Evolutionary conservation across 148 eudicot species (phyloP).

Genomic region (Selenicereus undatus): DNA sequence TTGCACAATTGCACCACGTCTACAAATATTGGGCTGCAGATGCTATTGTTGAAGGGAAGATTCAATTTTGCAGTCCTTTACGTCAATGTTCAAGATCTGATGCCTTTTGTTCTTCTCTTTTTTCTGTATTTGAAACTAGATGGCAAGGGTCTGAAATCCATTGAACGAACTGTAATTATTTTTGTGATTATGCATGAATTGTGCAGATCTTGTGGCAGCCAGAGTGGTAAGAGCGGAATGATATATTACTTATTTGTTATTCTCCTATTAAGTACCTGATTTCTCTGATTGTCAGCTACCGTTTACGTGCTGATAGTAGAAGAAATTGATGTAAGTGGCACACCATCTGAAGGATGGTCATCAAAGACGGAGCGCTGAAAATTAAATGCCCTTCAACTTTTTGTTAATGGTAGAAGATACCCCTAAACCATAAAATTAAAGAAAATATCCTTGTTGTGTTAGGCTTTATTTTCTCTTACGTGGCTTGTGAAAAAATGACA

Average conservation of each 20-base stretch:
- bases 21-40: not conserved
- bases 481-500: too few relatives aligned
- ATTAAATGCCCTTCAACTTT: too few relatives aligned
- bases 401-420: too few relatives aligned
- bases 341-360: too few relatives aligned
- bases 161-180: not conserved
- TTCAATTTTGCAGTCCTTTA: not conserved
- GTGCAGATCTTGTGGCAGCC: not conserved
- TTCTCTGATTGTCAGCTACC: too few relatives aligned
- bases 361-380: too few relatives aligned
- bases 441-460: too few relatives aligned
- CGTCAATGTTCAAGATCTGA: not conserved
- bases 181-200: not conserved
- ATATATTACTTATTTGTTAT: not conserved
- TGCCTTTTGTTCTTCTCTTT: not conserved
- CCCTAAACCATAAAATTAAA: too few relatives aligned
- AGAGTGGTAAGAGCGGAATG: not conserved
- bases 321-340: too few relatives aligned
- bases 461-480: too few relatives aligned
- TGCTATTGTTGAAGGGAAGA: not conserved
- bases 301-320: too few relatives aligned
- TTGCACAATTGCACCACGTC: not conserved
- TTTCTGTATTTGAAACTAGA: not conserved
- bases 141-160: not conserved
- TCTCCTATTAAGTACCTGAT: not conserved